Evolutionary conservation across 2,329 filamentous ascomycete species (phyloP).

Genomic region (Aspergillus sp.): DNA sequence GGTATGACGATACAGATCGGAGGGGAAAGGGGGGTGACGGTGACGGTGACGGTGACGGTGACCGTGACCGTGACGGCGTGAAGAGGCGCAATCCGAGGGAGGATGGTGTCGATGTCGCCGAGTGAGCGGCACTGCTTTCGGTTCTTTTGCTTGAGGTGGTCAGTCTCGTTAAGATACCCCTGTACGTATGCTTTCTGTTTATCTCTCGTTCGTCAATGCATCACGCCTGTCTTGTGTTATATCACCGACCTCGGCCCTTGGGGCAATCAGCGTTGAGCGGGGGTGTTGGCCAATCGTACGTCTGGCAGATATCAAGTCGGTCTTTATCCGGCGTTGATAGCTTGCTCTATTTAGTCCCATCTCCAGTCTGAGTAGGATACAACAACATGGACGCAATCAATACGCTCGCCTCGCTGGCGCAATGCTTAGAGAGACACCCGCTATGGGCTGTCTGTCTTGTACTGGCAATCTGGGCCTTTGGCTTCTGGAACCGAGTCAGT

Average conservation of each 20-base stretch:
- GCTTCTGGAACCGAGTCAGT: conserved; percentile 12
- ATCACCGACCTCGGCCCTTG: conserved; percentile 6
- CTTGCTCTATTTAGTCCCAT: not conserved
- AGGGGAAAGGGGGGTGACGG: conserved; percentile 3
- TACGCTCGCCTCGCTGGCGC: not conserved
- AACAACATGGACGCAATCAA: not conserved
- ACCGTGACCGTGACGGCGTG: no score
- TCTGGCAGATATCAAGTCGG: conserved; percentile 7
- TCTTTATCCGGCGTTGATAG: not conserved
- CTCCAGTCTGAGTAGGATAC: not conserved
- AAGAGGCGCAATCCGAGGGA: conserved; percentile 7
- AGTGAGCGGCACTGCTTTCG: not conserved
- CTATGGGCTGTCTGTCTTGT: conserved; percentile 1
- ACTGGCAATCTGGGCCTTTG: conserved; percentile 7
- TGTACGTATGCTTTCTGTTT: conserved; percentile 9
- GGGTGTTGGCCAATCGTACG: conserved; percentile 12
- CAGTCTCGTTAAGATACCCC: conserved; percentile 11
- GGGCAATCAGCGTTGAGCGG: conserved; percentile 15
- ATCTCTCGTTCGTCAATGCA: not conserved
- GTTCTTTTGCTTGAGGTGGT: not conserved
- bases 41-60: no score
- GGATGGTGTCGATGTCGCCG: no score
- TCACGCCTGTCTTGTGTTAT: not conserved
- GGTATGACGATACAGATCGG: conserved; percentile 14
- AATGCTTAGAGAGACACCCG: conserved; percentile 5